Base-by-base conservation (phyloP, 345 rosid genomes). In the Barbarea vulgaris region DNA sequence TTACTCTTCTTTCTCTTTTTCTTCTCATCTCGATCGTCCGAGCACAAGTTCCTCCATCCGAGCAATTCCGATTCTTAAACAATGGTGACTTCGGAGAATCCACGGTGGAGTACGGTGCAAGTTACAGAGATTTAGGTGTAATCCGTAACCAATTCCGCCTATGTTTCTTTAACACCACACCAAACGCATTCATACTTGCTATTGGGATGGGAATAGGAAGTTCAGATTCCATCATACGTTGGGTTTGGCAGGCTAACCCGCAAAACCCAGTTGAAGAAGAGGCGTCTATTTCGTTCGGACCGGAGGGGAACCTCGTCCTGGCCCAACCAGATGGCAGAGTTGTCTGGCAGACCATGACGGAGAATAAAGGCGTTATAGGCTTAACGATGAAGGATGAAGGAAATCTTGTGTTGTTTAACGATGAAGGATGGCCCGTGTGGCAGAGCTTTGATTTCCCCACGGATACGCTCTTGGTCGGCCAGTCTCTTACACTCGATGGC, bases 201-300 rank as follows among this genome's bases (percentile, higher is more conserved):
- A 69, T 84, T 0, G 77, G 87, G 11, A 83, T 87, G 90, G 88
- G 78, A 18, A 81, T 81, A 13, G 73, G 70, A 4, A 55, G 79
- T n/a, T 83, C 87, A 0, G 85, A 81, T 63, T 81, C 88, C 13
- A 48, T 78, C 1, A 66, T 83, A 46, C 82, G 90, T 3, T 87
- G 88, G 90, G 91, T 83, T 0, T 85, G 91, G 89, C 85, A 84
- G 64, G 93, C 87, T 56, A 87, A 88, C 77, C 70, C 83, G 1
- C 82, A 84, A 27, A 69, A 70, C 24, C 91, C 89, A 0, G 88
- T 88, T 9, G 28, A 70, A 2, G 86, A 85, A 62, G 84, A 76
- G 0, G 87, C 89, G 7, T 82, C 89, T 1, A 68, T 88, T 7
- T 44, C 84, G 1, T 60, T 88, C 7, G 75, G 84, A 1, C 69